Percentiles rank a stretch among this genome's conserved stretches.
Evolutionary conservation across 768 basidiomycete species (phyloP).

Genomic region (Rhizopogon rudus): DNA sequence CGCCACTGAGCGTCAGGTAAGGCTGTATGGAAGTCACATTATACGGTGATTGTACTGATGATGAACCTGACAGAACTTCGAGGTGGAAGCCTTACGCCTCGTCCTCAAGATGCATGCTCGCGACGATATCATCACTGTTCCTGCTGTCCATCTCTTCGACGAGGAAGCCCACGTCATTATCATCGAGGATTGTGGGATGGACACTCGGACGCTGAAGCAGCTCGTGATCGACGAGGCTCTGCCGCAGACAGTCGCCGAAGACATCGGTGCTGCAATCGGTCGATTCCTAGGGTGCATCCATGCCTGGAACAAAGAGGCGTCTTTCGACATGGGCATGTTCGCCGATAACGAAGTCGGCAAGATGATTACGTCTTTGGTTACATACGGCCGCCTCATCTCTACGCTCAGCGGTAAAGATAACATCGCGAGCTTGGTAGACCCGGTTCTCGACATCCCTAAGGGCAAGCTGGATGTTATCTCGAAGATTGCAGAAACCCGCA

Average conservation of each 20-base stretch:
- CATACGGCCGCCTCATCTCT: constrained; percentile 41
- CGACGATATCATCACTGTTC: constrained; percentile 39
- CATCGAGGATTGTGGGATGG: constrained; percentile 56
- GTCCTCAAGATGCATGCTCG: constrained; percentile 30
- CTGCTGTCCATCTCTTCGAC: constrained; percentile 47
- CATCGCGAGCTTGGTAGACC: constrained; percentile 34
- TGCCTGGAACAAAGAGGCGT: constrained; percentile 33
- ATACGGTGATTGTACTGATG: constrained; percentile 3
- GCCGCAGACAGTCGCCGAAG: constrained; percentile 24
- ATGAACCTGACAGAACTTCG: constrained; percentile 33
- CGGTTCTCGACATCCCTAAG: constrained; percentile 35
- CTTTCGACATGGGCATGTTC: constrained; percentile 31
- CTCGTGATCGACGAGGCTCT: constrained; percentile 31
- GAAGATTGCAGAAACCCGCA: constrained; percentile 25
- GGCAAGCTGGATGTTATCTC: constrained; percentile 31
- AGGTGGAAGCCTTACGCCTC: constrained; percentile 45
- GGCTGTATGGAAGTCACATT: constrained; percentile 1
- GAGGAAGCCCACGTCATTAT: constrained; percentile 44
- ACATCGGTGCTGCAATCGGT: constrained; percentile 52
- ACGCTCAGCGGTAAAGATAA: constrained; percentile 28
- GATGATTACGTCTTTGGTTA: constrained; percentile 32
- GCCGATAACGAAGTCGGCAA: constrained; percentile 36
- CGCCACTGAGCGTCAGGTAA: constrained; percentile 51
- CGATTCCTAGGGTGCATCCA: constrained; percentile 53
- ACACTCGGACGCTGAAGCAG: constrained; percentile 33